A percentile compares a stretch with the other conserved stretches of the same genome.
phyloP scores from a whole-genome alignment of 305 asterid species.

The Solanum hybrid region DNA sequence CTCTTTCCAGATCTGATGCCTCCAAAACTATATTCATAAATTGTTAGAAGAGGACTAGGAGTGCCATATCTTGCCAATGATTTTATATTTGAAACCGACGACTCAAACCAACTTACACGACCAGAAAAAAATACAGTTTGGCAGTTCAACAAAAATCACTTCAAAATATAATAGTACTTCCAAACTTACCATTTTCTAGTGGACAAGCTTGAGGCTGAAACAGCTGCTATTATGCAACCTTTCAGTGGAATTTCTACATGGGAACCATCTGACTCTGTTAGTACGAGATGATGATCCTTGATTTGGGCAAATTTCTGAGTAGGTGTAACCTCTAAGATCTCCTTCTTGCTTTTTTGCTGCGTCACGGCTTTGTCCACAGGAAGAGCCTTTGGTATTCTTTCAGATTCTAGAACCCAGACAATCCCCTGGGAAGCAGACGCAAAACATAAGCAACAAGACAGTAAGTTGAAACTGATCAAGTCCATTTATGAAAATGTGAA shows the following conservation, averaged over 20 bases:
- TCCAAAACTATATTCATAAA: neutral
- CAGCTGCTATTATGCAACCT: conserved; percentile 69
- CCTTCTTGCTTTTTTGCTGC: conserved; percentile 59
- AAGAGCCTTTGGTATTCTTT: conserved; percentile 42
- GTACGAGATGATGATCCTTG: conserved; percentile 44
- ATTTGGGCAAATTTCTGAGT: conserved; percentile 55
- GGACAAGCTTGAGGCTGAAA: conserved; percentile 71
- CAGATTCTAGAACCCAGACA: conserved; percentile 73
- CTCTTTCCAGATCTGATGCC: neutral
- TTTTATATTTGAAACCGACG: neutral
- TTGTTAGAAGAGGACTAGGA: neutral
- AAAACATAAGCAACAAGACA: neutral
- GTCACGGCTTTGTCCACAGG: conserved; percentile 33
- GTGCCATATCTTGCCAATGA: neutral
- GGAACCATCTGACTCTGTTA: conserved; percentile 61
- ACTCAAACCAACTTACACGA: neutral
- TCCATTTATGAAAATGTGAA: neutral
- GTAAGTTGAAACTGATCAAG: neutral
- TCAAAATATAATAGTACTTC: neutral
- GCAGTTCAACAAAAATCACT: neutral
- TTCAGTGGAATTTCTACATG: conserved; percentile 47
- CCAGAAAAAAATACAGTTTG: neutral
- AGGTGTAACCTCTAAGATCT: conserved; percentile 65
- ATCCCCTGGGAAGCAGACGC: conserved; percentile 45
- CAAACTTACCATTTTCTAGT: conserved; percentile 68